A percentile compares a stretch with the other conserved stretches of the same genome.
These are phyloP conservation scores for Annona cherimola DNA, from an alignment of 164 flowering plant species.

Conservation along the genomic window DNA sequence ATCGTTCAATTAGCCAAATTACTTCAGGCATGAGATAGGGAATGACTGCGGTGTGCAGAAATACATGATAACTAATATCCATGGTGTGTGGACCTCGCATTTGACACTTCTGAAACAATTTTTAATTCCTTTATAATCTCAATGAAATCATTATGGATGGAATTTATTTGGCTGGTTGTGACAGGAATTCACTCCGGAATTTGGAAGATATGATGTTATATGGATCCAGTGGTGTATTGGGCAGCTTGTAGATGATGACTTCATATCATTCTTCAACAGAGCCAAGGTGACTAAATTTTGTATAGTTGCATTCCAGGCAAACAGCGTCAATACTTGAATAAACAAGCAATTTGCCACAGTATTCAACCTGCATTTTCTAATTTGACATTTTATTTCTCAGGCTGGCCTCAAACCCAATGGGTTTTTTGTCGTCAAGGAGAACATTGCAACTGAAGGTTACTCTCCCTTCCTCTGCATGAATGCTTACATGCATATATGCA, in stretches of 20 bases:
- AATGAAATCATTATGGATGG: not conserved
- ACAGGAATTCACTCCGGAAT: conserved; percentile 88
- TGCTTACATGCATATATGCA: not conserved
- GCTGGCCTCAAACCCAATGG: conserved; percentile 88
- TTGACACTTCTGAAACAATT: not conserved
- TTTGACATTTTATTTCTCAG: conserved; percentile 27
- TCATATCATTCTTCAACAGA: conserved; percentile 75
- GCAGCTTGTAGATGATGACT: conserved; percentile 93
- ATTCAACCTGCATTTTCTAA: not conserved
- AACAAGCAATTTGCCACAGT: not conserved
- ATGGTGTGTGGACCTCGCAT: not conserved
- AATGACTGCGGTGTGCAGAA: not conserved
- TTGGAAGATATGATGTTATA: conserved; percentile 86
- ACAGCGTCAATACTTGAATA: not conserved
- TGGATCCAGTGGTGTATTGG: conserved; percentile 99
- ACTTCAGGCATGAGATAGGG: not conserved
- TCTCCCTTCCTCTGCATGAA: not conserved
- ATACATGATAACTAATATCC: not conserved
- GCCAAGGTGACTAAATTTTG: conserved; percentile 61
- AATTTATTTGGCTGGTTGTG: conserved; percentile 2
- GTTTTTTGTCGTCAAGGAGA: conserved; percentile 80
- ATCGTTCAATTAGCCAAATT: not conserved
- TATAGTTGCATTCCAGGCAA: not conserved
- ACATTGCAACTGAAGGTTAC: conserved; percentile 72
- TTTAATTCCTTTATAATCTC: not conserved